phyloP scores from a whole-genome alignment of 1,139 yeast species.

The Arxiozyma slooffiae region DNA sequence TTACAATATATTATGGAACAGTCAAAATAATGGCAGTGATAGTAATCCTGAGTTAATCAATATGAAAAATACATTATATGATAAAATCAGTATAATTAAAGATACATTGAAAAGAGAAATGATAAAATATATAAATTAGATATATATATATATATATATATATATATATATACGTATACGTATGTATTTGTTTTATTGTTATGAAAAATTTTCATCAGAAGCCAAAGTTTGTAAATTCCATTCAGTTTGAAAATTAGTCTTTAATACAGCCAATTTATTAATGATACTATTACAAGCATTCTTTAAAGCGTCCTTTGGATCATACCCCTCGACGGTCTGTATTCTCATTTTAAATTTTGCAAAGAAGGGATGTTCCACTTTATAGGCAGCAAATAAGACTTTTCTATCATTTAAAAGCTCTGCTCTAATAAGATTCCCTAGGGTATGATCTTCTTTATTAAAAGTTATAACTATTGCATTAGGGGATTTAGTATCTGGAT shows the following conservation, averaged over 20 bases:
- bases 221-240: conserved; percentile 84
- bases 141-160: too few species aligned
- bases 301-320: conserved; percentile 81
- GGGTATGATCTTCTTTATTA: conserved; percentile 95
- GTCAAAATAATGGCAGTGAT: not conserved
- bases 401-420: conserved; percentile 77
- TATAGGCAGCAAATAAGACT: conserved; percentile 92
- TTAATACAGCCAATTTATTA: conserved; percentile 63
- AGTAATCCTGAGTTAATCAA: not conserved
- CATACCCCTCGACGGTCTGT: conserved; percentile 90
- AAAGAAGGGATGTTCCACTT: conserved; percentile 93
- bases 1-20: not conserved
- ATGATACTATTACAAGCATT: conserved; percentile 82
- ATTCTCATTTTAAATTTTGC: conserved; percentile 89
- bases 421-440: conserved; percentile 80
- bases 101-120: not conserved
- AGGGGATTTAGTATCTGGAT: conserved; percentile 92
- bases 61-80: not conserved
- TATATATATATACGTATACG: too few species aligned
- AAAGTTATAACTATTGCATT: conserved; percentile 88
- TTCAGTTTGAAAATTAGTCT: conserved; percentile 75
- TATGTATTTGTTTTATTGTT: too few species aligned
- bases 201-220: conserved; percentile 37
- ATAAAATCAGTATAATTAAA: not conserved
- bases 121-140: not conserved